Percentiles rank a stretch among this genome's conserved stretches.
phyloP scores from a whole-genome alignment of 1,139 yeast species.

The Diutina scorzettiae region DNA sequence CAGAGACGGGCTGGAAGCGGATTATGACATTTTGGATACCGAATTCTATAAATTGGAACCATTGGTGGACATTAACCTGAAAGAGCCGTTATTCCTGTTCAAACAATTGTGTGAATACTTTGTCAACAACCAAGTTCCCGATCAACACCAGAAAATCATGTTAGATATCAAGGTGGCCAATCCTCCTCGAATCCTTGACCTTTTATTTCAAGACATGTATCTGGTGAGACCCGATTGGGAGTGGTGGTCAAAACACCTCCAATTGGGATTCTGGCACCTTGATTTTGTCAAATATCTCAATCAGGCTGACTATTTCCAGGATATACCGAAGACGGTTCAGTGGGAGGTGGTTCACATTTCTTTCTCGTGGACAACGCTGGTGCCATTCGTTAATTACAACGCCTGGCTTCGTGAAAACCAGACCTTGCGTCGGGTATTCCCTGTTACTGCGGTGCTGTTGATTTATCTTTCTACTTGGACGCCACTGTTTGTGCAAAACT shows the following conservation, averaged over 20 bases:
- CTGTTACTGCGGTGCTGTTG: slow-evolving; percentile 27
- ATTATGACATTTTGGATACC: slow-evolving; percentile 28
- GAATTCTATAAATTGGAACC: slow-evolving; percentile 31
- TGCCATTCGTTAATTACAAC: slow-evolving; percentile 26
- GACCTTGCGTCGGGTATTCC: slow-evolving; percentile 13
- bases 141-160: slow-evolving; percentile 10
- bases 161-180: slow-evolving; percentile 1
- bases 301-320: slow-evolving; percentile 27
- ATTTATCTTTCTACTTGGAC: slow-evolving; percentile 32
- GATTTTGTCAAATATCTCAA: slow-evolving; percentile 46
- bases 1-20: slow-evolving; percentile 26
- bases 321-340: slow-evolving; percentile 12
- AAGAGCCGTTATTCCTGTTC: slow-evolving; percentile 53
- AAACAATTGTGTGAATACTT: slow-evolving; percentile 50
- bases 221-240: background rate
- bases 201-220: background rate
- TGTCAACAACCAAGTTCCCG: slow-evolving; percentile 19
- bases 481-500: slow-evolving; percentile 20
- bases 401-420: slow-evolving; percentile 19
- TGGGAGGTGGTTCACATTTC: slow-evolving; percentile 30
- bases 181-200: background rate
- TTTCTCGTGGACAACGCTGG: slow-evolving; percentile 22
- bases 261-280: slow-evolving; percentile 15
- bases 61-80: slow-evolving; percentile 41
- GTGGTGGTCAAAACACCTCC: slow-evolving; percentile 2